Evolutionary conservation across 2,329 filamentous ascomycete species (phyloP), one percentile per base, ranked within the genome.

Genomic region (Monosporascus sp.): DNA sequence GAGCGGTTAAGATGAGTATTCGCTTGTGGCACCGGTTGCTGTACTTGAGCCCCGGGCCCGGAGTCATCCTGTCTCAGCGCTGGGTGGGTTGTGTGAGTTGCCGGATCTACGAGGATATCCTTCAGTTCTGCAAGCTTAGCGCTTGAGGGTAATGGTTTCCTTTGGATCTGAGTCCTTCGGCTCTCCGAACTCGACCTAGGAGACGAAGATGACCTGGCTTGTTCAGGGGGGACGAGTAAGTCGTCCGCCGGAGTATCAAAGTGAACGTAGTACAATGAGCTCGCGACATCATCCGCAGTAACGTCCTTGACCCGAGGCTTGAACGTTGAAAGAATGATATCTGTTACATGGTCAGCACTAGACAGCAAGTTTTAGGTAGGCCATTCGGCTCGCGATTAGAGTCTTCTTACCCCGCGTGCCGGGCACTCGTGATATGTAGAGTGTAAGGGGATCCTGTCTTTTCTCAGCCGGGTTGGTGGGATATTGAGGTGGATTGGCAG

Each of bases 351-450:
- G 52, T 53, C 55, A 56, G 53, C 54, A 60, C 56, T 60, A 55
- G 60, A 16, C 16, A 60, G 47, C 50, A 49, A 17, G 43, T 49
- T 38, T 52, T 49, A 49, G 22, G 55, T 44, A 43, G 31, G 38
- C 36, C 27, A 48, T 50, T 34, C 52, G 26, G 27, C 11, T 31
- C 27, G 9, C 9, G 27, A 31, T 49, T 49, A 36, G 45, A 24
- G 68, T 45, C 20, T 26, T 45, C 74, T 60, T 76, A 92, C 91
- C 90, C 85, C 86, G 84, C 58, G 89, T 96, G 22, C 93, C 93
- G 1, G 94, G 94, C 0, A 99, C 93, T 60, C 93, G 80, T 37
- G 93, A 91, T 60, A 99, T 95, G 72, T 99, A 99, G 41, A 99
- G 81, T 2, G 86, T 85, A 49, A 97, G 71, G 4, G 90, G 85